Evolutionary conservation across 2,329 filamentous ascomycete species (phyloP), one percentile per base, ranked within the genome.

Genomic region (Scolecobasidium constrictum): DNA sequence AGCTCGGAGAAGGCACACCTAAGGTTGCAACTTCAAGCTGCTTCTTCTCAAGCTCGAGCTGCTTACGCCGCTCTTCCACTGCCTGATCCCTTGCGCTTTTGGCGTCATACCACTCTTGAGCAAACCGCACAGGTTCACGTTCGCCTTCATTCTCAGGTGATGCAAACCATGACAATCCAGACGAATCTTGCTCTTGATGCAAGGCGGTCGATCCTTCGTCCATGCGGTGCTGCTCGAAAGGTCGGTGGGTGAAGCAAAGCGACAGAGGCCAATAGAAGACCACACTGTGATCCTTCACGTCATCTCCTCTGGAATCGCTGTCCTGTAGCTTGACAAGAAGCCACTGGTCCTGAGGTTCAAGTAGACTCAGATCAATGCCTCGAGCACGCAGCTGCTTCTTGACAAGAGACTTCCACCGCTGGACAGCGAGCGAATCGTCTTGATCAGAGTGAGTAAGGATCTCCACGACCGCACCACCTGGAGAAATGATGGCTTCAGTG

Each of bases 1-100:
- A 59, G 9, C 62, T 44, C 5, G 61, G 61, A 7, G 61, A 64
- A 4, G 61, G 61, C 3, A 60, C 35, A 15, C 19, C 22, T 17
- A 42, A 20, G 16, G 34, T 34, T 17, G 35, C 42, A 5, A 17
- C 17, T 20, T 44, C 42, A n/a, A 22, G 35, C 20, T 44, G 35
- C 15, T 33, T 38, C 26, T 31, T 23, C 18, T 43, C 38, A 12
- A 38, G 11, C 17, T 28, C 28, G 28, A 20, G 16, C 15, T 38
- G 20, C 2, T 34, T 26, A 11, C 33, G 38, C n/a, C 43, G 43
- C 34, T 36, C 31, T 26, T 26, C 31, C 2, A 38, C 6, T 17
- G 31, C 21, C 5, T 23, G 15, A 18, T 46, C 44, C 15, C 44
- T 17, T 5, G 20, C 33, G 3, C 15, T 16, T 22, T 44, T 42